These are phyloP conservation scores for Aphanocladium album DNA, from an alignment of 2,329 filamentous ascomycete genomes.

Conservation along the genomic window DNA sequence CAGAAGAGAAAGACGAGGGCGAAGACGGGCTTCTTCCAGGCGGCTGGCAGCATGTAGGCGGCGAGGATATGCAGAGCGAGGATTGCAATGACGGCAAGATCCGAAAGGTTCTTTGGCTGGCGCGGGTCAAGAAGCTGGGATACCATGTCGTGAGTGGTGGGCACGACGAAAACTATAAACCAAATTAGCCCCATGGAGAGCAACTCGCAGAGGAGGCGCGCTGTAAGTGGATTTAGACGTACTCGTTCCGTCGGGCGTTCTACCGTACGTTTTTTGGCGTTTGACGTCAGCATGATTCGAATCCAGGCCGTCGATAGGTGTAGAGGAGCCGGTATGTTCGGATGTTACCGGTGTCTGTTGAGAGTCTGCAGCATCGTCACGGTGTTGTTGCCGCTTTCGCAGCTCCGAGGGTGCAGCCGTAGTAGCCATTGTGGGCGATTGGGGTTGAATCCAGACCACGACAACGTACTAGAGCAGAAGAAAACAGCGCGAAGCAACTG, in stretches of 20 bases:
- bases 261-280: slow-evolving; percentile 75
- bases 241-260: slow-evolving; percentile 88
- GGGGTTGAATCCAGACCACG: slow-evolving; percentile 10
- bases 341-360: slow-evolving; percentile 14
- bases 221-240: slow-evolving; percentile 35
- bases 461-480: not conserved
- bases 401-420: slow-evolving; percentile 8
- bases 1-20: slow-evolving; percentile 85
- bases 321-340: not conserved
- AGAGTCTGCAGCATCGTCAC: slow-evolving; percentile 3
- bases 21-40: slow-evolving; percentile 69
- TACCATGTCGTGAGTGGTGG: slow-evolving; percentile 97
- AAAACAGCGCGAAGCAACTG: not conserved
- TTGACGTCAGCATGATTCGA: slow-evolving; percentile 21
- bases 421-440: slow-evolving; percentile 9
- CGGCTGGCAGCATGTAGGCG: slow-evolving; percentile 66
- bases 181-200: slow-evolving; percentile 11
- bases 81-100: slow-evolving; percentile 72
- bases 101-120: slow-evolving; percentile 91
- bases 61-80: slow-evolving; percentile 69
- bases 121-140: slow-evolving; percentile 91
- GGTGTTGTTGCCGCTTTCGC: slow-evolving; percentile 14
- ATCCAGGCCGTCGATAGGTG: slow-evolving; percentile 11
- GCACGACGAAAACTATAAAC: slow-evolving; percentile 80
- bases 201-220: slow-evolving; percentile 5